Conservation (phyloP, 2,329 filamentous ascomycete genomes). For the Ceratocystis albifundus region DNA sequence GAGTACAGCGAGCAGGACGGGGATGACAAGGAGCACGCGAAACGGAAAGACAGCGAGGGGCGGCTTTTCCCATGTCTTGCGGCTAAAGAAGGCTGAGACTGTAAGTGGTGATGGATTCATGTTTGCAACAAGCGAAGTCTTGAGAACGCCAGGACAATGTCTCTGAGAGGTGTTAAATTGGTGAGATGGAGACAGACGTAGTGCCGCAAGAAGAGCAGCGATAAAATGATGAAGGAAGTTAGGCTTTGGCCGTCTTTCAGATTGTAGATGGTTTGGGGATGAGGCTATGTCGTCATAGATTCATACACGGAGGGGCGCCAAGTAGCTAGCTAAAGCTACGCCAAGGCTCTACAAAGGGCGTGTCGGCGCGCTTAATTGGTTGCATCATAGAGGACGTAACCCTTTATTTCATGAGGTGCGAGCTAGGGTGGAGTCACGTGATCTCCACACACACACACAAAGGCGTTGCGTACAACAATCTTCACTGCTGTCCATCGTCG, state of each 20-base stretch:
- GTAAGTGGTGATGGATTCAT: not conserved
- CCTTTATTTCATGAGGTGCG: too few relatives aligned
- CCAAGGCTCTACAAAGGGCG: not conserved
- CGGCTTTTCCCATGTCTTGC: conserved; percentile 26
- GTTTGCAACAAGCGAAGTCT: not conserved
- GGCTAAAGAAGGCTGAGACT: conserved; percentile 1
- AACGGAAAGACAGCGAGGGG: conserved; percentile 45
- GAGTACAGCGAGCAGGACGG: conserved; percentile 37
- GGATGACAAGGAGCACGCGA: conserved; percentile 41
- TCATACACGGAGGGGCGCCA: not conserved
- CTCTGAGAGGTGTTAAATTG: too few relatives aligned
- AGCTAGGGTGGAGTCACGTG: too few relatives aligned
- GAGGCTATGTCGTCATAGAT: conserved; percentile 9
- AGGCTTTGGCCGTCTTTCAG: not conserved
- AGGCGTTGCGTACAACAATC: too few relatives aligned
- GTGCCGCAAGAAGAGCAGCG: not conserved
- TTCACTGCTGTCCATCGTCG: too few relatives aligned
- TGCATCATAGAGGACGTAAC: not conserved
- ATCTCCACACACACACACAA: too few relatives aligned
- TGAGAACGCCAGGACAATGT: too few relatives aligned
- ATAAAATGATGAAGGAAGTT: not conserved
- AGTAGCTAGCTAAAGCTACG: not conserved
- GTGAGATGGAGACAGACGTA: not conserved
- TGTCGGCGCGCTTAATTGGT: not conserved
- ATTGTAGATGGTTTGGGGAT: too few relatives aligned